These are phyloP conservation scores for Cryptococcus wingfieldii DNA, from an alignment of 1,284 basidiomycete species.

Conservation along the genomic window DNA sequence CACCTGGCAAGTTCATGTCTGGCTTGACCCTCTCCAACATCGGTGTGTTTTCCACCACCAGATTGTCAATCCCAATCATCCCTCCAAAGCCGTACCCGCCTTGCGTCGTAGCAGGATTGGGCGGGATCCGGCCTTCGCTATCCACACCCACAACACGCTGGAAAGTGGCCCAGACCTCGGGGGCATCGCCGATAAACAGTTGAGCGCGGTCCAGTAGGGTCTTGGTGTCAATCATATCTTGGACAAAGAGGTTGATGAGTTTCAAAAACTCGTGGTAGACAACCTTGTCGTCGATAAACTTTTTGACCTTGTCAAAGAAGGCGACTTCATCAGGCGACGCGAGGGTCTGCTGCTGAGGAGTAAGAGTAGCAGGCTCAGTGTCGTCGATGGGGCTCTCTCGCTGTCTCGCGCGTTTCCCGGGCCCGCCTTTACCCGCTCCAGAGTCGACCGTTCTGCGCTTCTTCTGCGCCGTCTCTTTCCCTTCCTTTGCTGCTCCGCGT, in stretches of 20 bases:
- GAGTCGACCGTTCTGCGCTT: conserved; percentile 28
- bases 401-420: conserved; percentile 31
- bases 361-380: conserved; percentile 17
- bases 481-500: conserved; percentile 29
- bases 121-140: conserved; percentile 65
- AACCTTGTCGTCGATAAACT: conserved; percentile 73
- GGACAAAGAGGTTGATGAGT: conserved; percentile 89
- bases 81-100: conserved; percentile 50
- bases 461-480: conserved; percentile 40
- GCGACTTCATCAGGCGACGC: conserved; percentile 77
- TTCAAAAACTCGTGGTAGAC: conserved; percentile 96
- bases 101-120: conserved; percentile 57
- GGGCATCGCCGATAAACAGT: conserved; percentile 68
- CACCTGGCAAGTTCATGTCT: conserved; percentile 45
- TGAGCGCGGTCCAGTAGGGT: conserved; percentile 75
- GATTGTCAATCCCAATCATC: conserved; percentile 51
- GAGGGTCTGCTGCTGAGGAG: conserved; percentile 45
- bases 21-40: conserved; percentile 61
- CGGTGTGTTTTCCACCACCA: conserved; percentile 54
- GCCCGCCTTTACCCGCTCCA: conserved; percentile 49
- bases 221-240: conserved; percentile 83
- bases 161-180: conserved; percentile 79
- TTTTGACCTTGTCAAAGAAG: conserved; percentile 92
- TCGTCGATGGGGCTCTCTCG: conserved; percentile 34
- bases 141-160: conserved; percentile 75